phyloP scores from a whole-genome alignment of 2,329 filamentous ascomycete genomes.

The Penicillium fuscoglaucum region DNA sequence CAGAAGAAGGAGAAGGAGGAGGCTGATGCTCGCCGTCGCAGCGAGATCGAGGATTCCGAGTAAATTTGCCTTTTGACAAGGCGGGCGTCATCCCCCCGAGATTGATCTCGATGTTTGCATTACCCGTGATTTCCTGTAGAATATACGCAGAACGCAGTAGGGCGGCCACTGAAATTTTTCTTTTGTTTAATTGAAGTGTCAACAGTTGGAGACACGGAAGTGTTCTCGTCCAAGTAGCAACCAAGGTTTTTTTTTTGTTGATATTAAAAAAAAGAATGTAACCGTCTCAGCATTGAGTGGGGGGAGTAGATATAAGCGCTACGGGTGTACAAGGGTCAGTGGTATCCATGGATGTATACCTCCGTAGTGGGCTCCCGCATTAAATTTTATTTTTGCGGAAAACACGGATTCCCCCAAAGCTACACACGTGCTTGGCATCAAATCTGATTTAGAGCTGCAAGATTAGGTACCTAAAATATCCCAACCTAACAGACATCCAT shows the following conservation, averaged over 20 bases:
- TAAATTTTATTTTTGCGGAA: neutral
- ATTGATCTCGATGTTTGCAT: constrained; percentile 29
- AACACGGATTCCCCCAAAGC: neutral
- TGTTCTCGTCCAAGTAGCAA: constrained; percentile 1
- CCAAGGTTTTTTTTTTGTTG: too few relatives aligned
- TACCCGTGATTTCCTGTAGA: constrained; percentile 37
- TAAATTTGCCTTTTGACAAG: constrained; percentile 28
- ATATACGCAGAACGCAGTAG: constrained; percentile 36
- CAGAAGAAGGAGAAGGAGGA: constrained; percentile 50
- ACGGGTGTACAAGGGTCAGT: neutral
- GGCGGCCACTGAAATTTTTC: constrained; percentile 33
- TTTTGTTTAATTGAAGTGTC: constrained; percentile 20
- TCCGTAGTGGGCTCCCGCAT: neutral
- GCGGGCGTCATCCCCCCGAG: constrained; percentile 13
- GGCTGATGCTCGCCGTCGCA: constrained; percentile 40
- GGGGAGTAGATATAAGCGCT: neutral
- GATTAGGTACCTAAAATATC: neutral
- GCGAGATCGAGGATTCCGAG: constrained; percentile 35
- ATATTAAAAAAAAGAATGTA: neutral
- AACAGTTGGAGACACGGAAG: constrained; percentile 1
- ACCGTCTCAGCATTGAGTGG: neutral
- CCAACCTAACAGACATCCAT: neutral
- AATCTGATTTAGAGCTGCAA: neutral
- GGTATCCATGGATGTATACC: neutral
- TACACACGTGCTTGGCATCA: neutral